These are phyloP conservation scores for Ceraceosorus bombacis DNA, from an alignment of 1,284 basidiomycete species.

Conservation along the genomic window DNA sequence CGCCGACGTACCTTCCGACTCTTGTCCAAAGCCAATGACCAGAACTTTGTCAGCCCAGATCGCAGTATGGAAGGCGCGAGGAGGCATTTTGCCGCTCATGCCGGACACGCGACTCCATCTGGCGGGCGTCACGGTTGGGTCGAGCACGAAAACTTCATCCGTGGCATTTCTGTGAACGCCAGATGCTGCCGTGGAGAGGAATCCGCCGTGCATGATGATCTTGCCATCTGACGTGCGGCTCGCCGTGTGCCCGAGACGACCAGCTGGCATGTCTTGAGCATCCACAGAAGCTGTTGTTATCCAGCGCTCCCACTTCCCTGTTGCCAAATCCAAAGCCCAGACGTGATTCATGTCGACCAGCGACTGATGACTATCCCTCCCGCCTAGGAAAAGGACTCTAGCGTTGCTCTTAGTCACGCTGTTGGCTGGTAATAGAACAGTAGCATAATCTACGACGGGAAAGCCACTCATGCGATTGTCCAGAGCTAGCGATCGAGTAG, in stretches of 20 bases:
- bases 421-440: constrained; percentile 12
- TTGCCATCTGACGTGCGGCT: constrained; percentile 31
- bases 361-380: constrained; percentile 9
- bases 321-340: constrained; percentile 36
- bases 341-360: constrained; percentile 22
- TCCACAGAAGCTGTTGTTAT: constrained; percentile 6
- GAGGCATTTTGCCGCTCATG: constrained; percentile 16
- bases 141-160: constrained; percentile 36
- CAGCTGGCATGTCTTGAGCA: constrained; percentile 28
- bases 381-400: constrained; percentile 22
- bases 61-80: constrained; percentile 46
- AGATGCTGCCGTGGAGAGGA: constrained; percentile 15
- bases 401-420: constrained; percentile 5
- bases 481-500: constrained; percentile 13
- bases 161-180: constrained; percentile 16
- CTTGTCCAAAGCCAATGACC: constrained; percentile 43
- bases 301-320: constrained; percentile 35
- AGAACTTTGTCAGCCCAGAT: constrained; percentile 36
- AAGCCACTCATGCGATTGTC: neutral
- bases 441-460: constrained; percentile 5
- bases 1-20: neutral
- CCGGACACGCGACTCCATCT: constrained; percentile 17
- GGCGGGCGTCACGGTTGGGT: constrained; percentile 26
- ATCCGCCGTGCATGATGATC: constrained; percentile 47
- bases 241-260: constrained; percentile 46